Evolutionary conservation across 2,329 filamentous ascomycete genomes (phyloP), one percentile per base, ranked within the genome.

Genomic region (Dactylellina sp.): DNA sequence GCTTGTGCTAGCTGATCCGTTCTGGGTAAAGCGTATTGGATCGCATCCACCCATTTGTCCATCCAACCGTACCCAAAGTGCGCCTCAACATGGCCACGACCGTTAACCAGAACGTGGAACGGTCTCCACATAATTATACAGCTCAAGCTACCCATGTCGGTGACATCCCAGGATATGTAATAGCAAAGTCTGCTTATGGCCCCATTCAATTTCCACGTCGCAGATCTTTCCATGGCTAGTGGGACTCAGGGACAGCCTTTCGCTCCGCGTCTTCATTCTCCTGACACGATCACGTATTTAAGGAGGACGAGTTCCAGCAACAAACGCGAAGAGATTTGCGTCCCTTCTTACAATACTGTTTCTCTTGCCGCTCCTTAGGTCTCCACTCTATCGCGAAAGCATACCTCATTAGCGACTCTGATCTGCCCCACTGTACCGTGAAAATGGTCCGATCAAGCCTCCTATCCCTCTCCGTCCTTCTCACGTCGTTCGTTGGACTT

Each of bases 391-490:
- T 32, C 28, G 28, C 28, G 28, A 32, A 32, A 9, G 28, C 9
- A 32, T 32, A 4, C 28, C 4, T 5, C 28, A 32, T 32, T 5
- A 32, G 28, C 28, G 28, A 32, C 28, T 5, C 9, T 32, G 28
- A 5, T 32, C 11, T 44, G 40, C 40, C 11, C 25, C 35, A 12
- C 12, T 37, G 14, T 40, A 25, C n/a, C 32, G 25, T 24, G 44
- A 59, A 59, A 25, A 66, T 66, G 53, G 32, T 65, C 37, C 52
- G 32, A 59, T 52, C 52, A 20, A 59, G 52, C 7, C 5, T 59
- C 20, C 12, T 66, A 39, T 52, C 53, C 18, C 28, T 66, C 16
- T 59, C 44, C n/a, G 40, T 57, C 20, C 42, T 66, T 35, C 42
- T 66, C 20, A 24, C 52, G 7, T 59, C 32, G 39, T 50, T 66